Percentiles rank a stretch among this genome's conserved stretches.
Conservation (phyloP, 768 basidiomycete genomes). For the Pleurotus djamor region DNA sequence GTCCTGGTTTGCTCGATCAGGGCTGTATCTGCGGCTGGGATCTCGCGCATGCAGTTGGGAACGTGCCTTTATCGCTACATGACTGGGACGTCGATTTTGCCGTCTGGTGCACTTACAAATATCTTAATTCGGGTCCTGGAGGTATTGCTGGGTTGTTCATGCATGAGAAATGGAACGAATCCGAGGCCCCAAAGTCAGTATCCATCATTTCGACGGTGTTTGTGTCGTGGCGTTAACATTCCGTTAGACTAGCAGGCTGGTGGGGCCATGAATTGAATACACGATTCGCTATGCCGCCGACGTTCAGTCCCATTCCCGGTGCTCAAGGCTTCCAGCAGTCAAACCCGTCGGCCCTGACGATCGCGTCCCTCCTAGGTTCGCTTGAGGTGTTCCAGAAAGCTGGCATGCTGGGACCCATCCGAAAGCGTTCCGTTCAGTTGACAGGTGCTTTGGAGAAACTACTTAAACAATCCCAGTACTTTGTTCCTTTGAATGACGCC, state of each 20-base stretch:
- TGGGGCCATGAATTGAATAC: conserved; percentile 92
- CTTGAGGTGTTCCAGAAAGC: conserved; percentile 77
- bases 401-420: conserved; percentile 69
- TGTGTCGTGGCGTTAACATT: conserved; percentile 7
- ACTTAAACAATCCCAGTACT: conserved; percentile 62
- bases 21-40: conserved; percentile 96
- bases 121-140: conserved; percentile 94
- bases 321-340: conserved; percentile 97
- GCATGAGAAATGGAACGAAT: conserved; percentile 77
- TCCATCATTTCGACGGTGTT: neutral
- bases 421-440: conserved; percentile 67
- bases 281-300: conserved; percentile 87
- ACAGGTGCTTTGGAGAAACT: conserved; percentile 71
- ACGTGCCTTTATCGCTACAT: conserved; percentile 85
- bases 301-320: conserved; percentile 81
- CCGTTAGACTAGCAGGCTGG: conserved; percentile 85
- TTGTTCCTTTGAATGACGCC: conserved; percentile 40
- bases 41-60: conserved; percentile 93
- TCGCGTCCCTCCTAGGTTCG: conserved; percentile 80
- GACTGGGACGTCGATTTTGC: conserved; percentile 98
- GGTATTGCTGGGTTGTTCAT: conserved; percentile 95
- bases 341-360: conserved; percentile 82
- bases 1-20: conserved; percentile 47
- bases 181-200: conserved; percentile 60
- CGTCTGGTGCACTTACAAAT: conserved; percentile 99